Conservation (phyloP, 495 filamentous ascomycete genomes). For the Penicillium nucicola region DNA sequence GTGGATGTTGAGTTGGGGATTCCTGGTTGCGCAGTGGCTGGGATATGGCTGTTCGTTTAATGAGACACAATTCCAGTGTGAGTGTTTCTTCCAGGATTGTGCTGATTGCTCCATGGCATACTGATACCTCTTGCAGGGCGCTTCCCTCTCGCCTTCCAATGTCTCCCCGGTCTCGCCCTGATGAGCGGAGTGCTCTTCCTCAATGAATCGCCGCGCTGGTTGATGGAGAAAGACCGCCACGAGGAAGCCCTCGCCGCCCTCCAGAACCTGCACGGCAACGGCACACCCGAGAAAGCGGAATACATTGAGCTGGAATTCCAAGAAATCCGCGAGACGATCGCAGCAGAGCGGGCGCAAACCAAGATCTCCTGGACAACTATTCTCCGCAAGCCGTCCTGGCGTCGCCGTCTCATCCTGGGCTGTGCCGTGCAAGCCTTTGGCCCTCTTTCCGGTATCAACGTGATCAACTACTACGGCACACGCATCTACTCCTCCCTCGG, state of each 20-base stretch:
- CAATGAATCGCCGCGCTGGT: constrained; percentile 54
- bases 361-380: constrained; percentile 40
- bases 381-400: constrained; percentile 44
- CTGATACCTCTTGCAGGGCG: constrained; percentile 28
- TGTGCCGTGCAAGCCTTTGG: constrained; percentile 51
- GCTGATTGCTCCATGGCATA: background rate
- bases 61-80: constrained; percentile 41
- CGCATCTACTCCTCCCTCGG: constrained; percentile 51
- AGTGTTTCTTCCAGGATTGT: background rate
- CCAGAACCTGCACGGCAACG: constrained; percentile 10
- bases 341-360: constrained; percentile 9
- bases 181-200: constrained; percentile 52
- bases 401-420: constrained; percentile 48
- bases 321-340: constrained; percentile 24
- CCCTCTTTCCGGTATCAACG: constrained; percentile 51
- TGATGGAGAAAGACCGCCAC: constrained; percentile 62
- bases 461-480: constrained; percentile 56
- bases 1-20: constrained; percentile 45
- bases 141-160: constrained; percentile 52
- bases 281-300: constrained; percentile 7
- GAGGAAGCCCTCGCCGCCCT: constrained; percentile 50
- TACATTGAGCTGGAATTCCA: constrained; percentile 26
- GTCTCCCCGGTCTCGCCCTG: constrained; percentile 43
- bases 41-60: constrained; percentile 48
- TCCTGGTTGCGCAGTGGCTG: constrained; percentile 43